Base-by-base conservation (phyloP, 306 rosid genomes). In the Canavalia ensiformis region DNA sequence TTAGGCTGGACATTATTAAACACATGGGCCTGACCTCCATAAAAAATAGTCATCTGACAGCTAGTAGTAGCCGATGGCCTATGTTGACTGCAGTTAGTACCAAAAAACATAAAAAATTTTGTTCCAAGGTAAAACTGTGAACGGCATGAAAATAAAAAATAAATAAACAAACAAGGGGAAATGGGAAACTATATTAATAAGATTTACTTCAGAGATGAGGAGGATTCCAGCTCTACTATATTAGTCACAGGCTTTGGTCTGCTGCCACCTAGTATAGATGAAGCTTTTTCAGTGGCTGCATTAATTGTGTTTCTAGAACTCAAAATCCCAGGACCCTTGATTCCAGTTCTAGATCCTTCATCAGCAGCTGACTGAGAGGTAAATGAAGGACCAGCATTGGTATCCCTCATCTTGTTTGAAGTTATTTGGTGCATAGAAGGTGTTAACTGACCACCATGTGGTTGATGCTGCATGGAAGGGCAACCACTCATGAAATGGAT, bases 11-110 rank as follows among this genome's bases (percentile, higher is more conserved):
- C 98, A 76, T 93, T 94, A 50, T 95, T 97, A 58, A 95, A 95
- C 59, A 95, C 99, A 75, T 95, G 99, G 86, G 99, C 98, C 85
- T 95, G 97, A 72, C 99, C 99, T 3, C 99, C 99, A 10, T 95
- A 95, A 82, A 95, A 95, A 75, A 95, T 93, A 56, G 99, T 93
- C 99, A 96, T 96, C 92, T 93, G 99, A 76, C 87, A 85, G 87
- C 91, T 86, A 74, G 87, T 86, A 75, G 97, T 82, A 58, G 87
- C 74, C 25, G 25, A 18, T 70, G 74, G 87, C 58, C 92, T 94
- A 39, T 86, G 90, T 77, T 86, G 95, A 87, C 94, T 93, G 92
- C 91, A 77, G 76, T 18, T 18, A 18, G 25, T 18, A 18, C 25
- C 25, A 18, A 18, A 18, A 18, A 18, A 18, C 25, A 18, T 18